Base-by-base conservation (phyloP, 2,329 filamentous ascomycete species). In the Rasamsonia emersonii region DNA sequence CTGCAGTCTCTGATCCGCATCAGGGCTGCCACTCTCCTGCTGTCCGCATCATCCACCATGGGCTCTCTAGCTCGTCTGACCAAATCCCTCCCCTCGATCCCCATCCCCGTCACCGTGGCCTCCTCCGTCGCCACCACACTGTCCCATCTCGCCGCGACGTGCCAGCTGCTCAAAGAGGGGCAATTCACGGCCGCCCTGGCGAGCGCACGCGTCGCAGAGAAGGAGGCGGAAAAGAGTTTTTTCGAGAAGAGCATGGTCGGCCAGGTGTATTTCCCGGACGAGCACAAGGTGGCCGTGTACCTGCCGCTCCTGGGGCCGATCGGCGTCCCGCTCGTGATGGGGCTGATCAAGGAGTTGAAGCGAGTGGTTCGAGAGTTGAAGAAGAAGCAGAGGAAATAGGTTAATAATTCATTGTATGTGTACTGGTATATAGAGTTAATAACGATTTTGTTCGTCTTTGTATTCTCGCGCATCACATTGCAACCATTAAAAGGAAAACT, bases 171-270 rank as follows among this genome's bases (percentile, higher is more conserved):
- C 2, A 67, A 64, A 16, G 64, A 70, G 16, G 76, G 75, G 2
- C 62, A 64, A 3, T 80, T 77, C 45, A 71, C 78, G 17, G 58
- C 60, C 5, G 88, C 86, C 0, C 64, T 98, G 23, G 73, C 79
- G 40, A 79, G 89, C 53, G 89, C 89, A 0, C 75, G 84, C 7
- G 76, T 86, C 28, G 91, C 91, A 4, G 88, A 95, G 59, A 73
- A 76, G 3, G 86, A 93, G 53, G 89, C 86, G 0, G 91, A 98
- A 56, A 78, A 82, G 39, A 89, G 89, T 0, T 98, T 98, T 60
- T 98, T 98, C 46, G 91, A 98, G 61, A 93, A 93, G 62, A 93
- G 84, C 51, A 98, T 98, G 91, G 91, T 98, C 9, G 91, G 88
- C 0, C 91, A 96, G 62, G 79, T 96, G 2, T 98, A 96, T 59